These are phyloP conservation scores for Globisporangium barbulae DNA, from an alignment of 352 stramenopile genomes.

Conservation along the genomic window DNA sequence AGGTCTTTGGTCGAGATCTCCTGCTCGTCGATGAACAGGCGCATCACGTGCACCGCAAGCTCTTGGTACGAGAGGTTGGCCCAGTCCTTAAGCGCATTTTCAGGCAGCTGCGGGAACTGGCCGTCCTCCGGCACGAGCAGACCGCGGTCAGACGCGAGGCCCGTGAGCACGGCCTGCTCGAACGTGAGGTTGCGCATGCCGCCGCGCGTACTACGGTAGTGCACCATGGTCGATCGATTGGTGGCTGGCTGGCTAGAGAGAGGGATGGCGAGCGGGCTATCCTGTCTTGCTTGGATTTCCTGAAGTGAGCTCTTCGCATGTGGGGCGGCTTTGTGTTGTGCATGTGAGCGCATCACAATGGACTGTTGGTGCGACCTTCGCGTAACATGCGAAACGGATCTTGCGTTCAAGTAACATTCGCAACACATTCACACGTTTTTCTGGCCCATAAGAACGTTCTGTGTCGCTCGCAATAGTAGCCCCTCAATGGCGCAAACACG, in stretches of 20 bases:
- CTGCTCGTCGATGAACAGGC: constrained; percentile 94
- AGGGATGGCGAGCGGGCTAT: background rate
- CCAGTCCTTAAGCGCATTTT: constrained; percentile 75
- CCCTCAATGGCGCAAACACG: constrained; percentile 10
- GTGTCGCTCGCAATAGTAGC: constrained; percentile 5
- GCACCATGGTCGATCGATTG: constrained; percentile 54
- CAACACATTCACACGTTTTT: background rate
- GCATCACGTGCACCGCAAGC: constrained; percentile 94
- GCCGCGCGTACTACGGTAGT: constrained; percentile 83
- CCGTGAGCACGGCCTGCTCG: constrained; percentile 85
- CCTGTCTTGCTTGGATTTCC: constrained; percentile 6
- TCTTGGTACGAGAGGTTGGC: constrained; percentile 92
- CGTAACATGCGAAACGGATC: constrained; percentile 5
- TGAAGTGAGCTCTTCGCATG: constrained; percentile 12
- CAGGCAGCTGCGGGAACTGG: constrained; percentile 75
- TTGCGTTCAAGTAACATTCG: background rate
- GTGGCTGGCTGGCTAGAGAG: background rate
- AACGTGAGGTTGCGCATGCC: constrained; percentile 80
- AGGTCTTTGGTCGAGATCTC: constrained; percentile 93
- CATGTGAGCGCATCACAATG: constrained; percentile 1
- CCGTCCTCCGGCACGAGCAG: constrained; percentile 77
- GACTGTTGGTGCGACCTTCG: constrained; percentile 4
- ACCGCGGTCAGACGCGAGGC: constrained; percentile 77
- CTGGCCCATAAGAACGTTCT: constrained; percentile 12
- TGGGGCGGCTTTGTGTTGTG: background rate